Percentiles rank a stretch among this genome's conserved stretches.
These are phyloP conservation scores for Boletus vinaceobasis DNA, from an alignment of 768 basidiomycete species.

Conservation along the genomic window DNA sequence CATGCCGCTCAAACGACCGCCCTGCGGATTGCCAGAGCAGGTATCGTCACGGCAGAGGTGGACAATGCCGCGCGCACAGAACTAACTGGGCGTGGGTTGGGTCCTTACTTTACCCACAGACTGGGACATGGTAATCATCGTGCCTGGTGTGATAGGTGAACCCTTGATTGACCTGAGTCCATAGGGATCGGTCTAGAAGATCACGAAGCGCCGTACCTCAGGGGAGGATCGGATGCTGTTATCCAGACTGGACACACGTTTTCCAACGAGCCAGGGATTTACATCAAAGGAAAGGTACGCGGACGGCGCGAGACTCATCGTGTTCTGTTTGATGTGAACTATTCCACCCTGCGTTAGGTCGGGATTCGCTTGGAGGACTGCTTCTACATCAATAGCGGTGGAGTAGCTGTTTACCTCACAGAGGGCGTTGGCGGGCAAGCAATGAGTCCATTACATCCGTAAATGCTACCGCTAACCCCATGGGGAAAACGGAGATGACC, in stretches of 20 bases:
- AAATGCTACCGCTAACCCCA: conserved; percentile 12
- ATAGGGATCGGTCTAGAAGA: conserved; percentile 80
- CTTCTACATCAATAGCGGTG: conserved; percentile 60
- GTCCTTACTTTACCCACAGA: conserved; percentile 72
- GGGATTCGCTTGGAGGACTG: conserved; percentile 86
- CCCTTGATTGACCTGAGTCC: conserved; percentile 12
- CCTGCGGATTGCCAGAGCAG: conserved; percentile 43
- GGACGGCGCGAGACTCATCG: not conserved
- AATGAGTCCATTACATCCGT: conserved; percentile 34
- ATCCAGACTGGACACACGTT: conserved; percentile 70
- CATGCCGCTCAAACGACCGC: conserved; percentile 61
- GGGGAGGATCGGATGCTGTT: conserved; percentile 58
- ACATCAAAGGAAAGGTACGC: conserved; percentile 64
- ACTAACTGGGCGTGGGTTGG: conserved; percentile 44
- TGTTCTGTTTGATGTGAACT: conserved; percentile 1
- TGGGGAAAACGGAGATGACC: conserved; percentile 23
- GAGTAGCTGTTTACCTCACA: conserved; percentile 57
- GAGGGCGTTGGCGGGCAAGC: conserved; percentile 61
- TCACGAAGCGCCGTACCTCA: conserved; percentile 79
- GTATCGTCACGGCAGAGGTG: conserved; percentile 49
- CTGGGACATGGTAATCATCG: conserved; percentile 64
- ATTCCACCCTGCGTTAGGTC: conserved; percentile 40
- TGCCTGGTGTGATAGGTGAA: conserved; percentile 6
- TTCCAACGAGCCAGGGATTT: conserved; percentile 78
- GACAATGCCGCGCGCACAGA: conserved; percentile 60